A percentile compares a stretch with the other conserved stretches of the same genome.
Evolutionary conservation across 139 green algal genomes (phyloP).

Genomic region (Raphidocelis subcapitata): DNA sequence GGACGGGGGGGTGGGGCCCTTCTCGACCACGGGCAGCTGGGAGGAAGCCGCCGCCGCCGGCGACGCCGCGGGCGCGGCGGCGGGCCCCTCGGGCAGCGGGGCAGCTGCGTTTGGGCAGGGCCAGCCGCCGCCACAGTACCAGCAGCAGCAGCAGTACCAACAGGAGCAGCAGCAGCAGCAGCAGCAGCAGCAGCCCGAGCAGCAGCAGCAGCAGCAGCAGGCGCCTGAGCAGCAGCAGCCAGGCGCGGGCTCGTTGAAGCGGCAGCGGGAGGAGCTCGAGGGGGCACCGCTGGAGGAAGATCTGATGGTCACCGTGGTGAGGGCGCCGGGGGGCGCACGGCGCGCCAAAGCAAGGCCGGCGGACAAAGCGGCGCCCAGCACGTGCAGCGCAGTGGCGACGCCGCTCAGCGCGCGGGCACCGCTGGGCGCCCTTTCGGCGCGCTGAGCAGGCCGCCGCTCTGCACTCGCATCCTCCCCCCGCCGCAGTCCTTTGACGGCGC

Average conservation of each 20-base stretch:
- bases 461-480: not conserved
- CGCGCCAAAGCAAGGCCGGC: not conserved
- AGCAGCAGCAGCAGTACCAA: too few species aligned
- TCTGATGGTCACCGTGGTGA: too few species aligned
- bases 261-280: not conserved
- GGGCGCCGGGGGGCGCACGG: not conserved
- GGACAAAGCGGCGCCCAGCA: not conserved
- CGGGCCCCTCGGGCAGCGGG: too few species aligned
- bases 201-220: constrained; percentile 9
- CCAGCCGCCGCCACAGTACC: not conserved
- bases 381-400: not conserved
- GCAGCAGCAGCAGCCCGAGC: not conserved
- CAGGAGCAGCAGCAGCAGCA: too few species aligned
- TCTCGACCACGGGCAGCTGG: too few species aligned
- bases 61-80: not conserved
- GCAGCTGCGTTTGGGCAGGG: not conserved
- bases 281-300: not conserved
- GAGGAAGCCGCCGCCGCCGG: not conserved
- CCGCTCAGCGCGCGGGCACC: not conserved
- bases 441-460: too few species aligned
- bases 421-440: too few species aligned
- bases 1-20: not conserved
- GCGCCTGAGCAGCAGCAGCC: not conserved
- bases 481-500: constrained; percentile 28
- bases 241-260: not conserved